A percentile compares a stretch with the other conserved stretches of the same genome.
phyloP scores from a whole-genome alignment of 306 rosid species.

The Cicer cuneatum region DNA sequence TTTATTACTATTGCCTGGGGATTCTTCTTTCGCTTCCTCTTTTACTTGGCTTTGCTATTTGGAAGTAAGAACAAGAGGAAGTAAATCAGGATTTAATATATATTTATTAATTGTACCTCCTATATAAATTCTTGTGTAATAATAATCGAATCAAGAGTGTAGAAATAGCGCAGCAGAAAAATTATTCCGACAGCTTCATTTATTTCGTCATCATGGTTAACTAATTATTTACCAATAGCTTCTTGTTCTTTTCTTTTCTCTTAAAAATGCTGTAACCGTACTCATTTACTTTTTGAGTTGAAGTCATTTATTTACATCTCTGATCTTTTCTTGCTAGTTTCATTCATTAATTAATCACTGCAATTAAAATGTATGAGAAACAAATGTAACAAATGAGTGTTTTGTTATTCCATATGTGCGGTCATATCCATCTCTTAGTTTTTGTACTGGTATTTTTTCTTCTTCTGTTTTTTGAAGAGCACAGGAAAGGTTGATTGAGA shows the following conservation, averaged over 20 bases:
- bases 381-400: too few relatives aligned
- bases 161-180: background rate
- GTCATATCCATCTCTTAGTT: too few relatives aligned
- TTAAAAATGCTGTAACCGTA: background rate
- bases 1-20: slow-evolving; percentile 86
- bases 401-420: too few relatives aligned
- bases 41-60: slow-evolving; percentile 64
- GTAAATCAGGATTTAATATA: background rate
- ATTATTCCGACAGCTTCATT: background rate
- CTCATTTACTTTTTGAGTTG: background rate
- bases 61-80: slow-evolving; percentile 84
- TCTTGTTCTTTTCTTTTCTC: background rate
- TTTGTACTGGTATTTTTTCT: too few relatives aligned
- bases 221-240: background rate
- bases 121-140: background rate
- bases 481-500: too few relatives aligned
- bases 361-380: too few relatives aligned
- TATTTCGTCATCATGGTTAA: background rate
- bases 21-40: slow-evolving; percentile 75
- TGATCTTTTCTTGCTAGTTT: too few relatives aligned
- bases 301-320: background rate
- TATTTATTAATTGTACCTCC: background rate
- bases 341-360: too few relatives aligned
- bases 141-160: background rate
- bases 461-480: too few relatives aligned